Base-by-base conservation (phyloP, 78 protist species). In the Dictyostelium intermedium region DNA sequence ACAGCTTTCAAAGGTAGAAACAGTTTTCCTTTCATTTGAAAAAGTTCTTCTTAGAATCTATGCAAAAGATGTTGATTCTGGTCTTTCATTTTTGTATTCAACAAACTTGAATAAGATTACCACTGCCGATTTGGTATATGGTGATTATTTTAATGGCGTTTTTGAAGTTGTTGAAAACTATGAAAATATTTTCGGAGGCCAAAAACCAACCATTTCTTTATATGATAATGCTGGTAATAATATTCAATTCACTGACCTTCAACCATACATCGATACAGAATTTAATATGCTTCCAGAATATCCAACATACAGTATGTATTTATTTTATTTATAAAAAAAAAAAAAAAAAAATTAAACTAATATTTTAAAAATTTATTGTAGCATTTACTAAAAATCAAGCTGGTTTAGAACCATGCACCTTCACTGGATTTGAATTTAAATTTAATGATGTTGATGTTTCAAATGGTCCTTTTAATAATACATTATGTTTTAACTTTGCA, bases 361-460 rank as follows among this genome's bases (percentile, higher is more conserved):
- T 66, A 10, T 16, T 39, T 66, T 16, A 8, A 27, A 27, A 27
- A 2, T 27, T 66, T 66, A 11, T 27, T 66, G 3, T 66, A 66
- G 74, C 18, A 66, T 11, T n/a, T 20, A 11, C n/a, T 11, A 8
- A 66, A 66, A 27, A 66, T 8, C 74, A 66, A 11, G 37, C 50
- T 18, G 35, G n/a, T 77, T 43, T 77, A 41, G 20, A 39, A 2
- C 50, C 82, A 20, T 77, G 11, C n/a, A n/a, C 0, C 2, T 77
- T 77, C 9, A 41, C 82, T 41, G 50, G 35, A 1, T 77, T 77
- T n/a, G 63, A 77, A 77, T 82, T 82, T 10, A 56, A 82, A 35
- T 18, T 7, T 0, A 82, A 82, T 60, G 47, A 82, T 82, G 8
- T 82, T 8, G 86, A 82, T 82, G 32, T 82, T n/a, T 56, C 86